phyloP scores from a whole-genome alignment of 768 basidiomycete genomes.

The Trametes villosa region DNA sequence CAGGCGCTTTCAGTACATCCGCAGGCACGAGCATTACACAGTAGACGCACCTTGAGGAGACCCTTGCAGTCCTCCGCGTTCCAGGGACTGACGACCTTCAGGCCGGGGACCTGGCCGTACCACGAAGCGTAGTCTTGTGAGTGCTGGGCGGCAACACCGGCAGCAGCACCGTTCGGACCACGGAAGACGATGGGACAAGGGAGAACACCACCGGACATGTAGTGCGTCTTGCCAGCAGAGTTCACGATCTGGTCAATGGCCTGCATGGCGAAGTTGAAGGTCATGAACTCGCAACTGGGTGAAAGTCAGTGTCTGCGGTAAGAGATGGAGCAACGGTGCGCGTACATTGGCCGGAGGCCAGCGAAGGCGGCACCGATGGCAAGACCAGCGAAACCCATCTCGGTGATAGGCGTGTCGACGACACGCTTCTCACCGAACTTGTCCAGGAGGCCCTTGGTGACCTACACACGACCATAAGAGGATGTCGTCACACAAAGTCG shows the following conservation, averaged over 20 bases:
- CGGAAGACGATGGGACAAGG: conserved; percentile 99
- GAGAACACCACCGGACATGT: conserved; percentile 99
- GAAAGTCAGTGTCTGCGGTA: conserved; percentile 5
- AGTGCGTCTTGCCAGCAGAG: conserved; percentile 99
- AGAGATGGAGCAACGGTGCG: conserved; percentile 29
- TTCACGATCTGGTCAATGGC: conserved; percentile 99
- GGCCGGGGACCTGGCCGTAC: conserved; percentile 91
- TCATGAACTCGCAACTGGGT: conserved; percentile 97
- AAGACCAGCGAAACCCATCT: conserved; percentile 98
- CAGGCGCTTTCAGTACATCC: not conserved
- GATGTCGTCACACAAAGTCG: not conserved
- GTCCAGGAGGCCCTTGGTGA: conserved; percentile 98
- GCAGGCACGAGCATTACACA: not conserved
- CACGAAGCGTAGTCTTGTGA: conserved; percentile 97
- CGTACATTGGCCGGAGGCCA: conserved; percentile 91
- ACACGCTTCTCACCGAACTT: conserved; percentile 99
- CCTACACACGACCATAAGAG: conserved; percentile 47
- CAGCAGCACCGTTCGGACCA: conserved; percentile 97
- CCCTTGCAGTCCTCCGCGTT: conserved; percentile 99
- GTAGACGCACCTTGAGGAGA: conserved; percentile 75
- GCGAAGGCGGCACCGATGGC: conserved; percentile 94
- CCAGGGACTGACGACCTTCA: conserved; percentile 98
- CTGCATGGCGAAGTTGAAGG: conserved; percentile 99
- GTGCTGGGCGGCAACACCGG: conserved; percentile 97
- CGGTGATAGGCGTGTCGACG: conserved; percentile 95